These are phyloP conservation scores for Aspergillus conjunctus DNA, from an alignment of 495 filamentous ascomycete genomes.

Conservation along the genomic window DNA sequence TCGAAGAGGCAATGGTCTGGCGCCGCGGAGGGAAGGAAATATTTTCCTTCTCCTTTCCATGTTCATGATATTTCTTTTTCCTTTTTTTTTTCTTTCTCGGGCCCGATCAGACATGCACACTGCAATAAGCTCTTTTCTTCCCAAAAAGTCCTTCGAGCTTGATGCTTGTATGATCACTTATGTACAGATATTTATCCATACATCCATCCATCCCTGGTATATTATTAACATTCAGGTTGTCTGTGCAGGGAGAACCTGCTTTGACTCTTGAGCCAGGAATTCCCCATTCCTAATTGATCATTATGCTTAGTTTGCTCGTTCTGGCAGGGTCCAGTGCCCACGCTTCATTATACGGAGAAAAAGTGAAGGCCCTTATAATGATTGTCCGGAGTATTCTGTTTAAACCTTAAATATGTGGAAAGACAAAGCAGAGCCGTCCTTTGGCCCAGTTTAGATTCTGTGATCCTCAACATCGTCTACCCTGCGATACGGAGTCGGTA, in stretches of 20 bases:
- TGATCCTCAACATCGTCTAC: too few relatives aligned
- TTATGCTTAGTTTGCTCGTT: not conserved
- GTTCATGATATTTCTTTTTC: not conserved
- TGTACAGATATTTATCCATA: conserved; percentile 6
- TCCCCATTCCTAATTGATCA: not conserved
- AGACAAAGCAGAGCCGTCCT: too few relatives aligned
- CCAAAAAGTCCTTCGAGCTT: not conserved
- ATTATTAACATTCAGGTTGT: conserved; percentile 1
- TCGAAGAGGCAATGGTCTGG: not conserved
- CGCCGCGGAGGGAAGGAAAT: not conserved
- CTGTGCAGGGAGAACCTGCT: not conserved
- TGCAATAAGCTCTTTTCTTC: not conserved
- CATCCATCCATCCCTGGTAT: not conserved
- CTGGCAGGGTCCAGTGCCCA: not conserved
- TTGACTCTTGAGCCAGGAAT: not conserved
- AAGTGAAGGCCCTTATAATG: not conserved
- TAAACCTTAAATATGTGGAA: not conserved
- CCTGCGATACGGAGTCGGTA: too few relatives aligned
- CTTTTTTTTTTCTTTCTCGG: not conserved
- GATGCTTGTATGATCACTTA: conserved; percentile 7
- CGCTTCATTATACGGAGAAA: too few relatives aligned
- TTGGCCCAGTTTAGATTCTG: too few relatives aligned
- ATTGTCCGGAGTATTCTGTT: not conserved
- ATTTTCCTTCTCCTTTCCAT: not conserved
- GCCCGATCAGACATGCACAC: not conserved